Conservation (phyloP, 225 moss, liverwort and hornwort species). For the Rhytidiadelphus loreus region DNA sequence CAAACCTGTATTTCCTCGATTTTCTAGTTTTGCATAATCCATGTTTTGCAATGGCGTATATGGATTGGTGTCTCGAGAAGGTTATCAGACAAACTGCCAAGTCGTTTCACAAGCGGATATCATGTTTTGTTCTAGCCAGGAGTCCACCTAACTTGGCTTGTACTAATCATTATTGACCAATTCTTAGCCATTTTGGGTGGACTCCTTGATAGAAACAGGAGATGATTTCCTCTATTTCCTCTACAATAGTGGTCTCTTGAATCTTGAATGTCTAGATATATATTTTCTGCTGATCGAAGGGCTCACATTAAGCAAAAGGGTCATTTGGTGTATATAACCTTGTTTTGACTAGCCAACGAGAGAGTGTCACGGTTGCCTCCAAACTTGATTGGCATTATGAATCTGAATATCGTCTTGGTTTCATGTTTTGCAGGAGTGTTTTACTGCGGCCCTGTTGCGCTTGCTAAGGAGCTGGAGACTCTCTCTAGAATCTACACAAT, state of each 20-base stretch:
- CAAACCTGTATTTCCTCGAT: not conserved
- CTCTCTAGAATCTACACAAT: slow-evolving; percentile 67
- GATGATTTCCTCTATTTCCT: not conserved
- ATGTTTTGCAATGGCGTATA: not conserved
- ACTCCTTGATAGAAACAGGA: not conserved
- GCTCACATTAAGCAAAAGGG: not conserved
- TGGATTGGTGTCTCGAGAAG: not conserved
- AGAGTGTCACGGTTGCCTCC: not conserved
- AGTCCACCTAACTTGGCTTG: not conserved
- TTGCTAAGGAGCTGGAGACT: slow-evolving; percentile 69
- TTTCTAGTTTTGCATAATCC: not conserved
- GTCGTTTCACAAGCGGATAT: not conserved
- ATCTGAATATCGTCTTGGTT: not conserved
- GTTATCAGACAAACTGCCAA: not conserved
- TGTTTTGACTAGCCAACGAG: not conserved
- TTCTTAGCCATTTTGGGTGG: not conserved
- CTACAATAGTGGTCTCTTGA: not conserved
- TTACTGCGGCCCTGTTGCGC: slow-evolving; percentile 79
- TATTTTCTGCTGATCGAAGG: not conserved
- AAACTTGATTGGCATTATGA: not conserved
- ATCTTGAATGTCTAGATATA: not conserved
- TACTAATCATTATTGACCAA: not conserved
- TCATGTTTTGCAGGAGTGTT: slow-evolving; percentile 63
- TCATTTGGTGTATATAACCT: not conserved
- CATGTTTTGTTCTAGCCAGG: not conserved